Conservation (phyloP, 768 basidiomycete species). For the Dioszegia aurantiaca region DNA sequence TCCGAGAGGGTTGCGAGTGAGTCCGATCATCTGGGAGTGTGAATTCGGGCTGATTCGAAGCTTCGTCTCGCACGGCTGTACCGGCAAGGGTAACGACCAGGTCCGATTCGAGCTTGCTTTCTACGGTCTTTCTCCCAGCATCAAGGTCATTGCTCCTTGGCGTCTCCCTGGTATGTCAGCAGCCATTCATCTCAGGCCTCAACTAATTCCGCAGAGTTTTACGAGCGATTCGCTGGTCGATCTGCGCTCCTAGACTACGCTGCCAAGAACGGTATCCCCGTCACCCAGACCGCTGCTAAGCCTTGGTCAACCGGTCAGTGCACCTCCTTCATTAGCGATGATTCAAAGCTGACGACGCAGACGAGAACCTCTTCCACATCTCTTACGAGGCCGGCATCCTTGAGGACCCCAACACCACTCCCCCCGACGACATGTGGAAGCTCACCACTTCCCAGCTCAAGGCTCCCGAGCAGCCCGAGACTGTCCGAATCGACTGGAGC, state of each 20-base stretch:
- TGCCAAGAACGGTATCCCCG: constrained; percentile 80
- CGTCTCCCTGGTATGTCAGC: constrained; percentile 69
- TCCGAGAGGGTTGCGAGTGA: constrained; percentile 90
- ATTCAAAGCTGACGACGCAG: constrained; percentile 45
- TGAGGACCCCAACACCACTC: constrained; percentile 91
- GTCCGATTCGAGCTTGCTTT: constrained; percentile 99
- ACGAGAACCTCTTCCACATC: constrained; percentile 99
- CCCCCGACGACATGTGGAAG: constrained; percentile 98
- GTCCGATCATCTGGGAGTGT: constrained; percentile 41
- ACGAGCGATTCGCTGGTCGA: constrained; percentile 94
- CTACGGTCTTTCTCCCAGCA: constrained; percentile 95
- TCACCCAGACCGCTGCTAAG: constrained; percentile 90
- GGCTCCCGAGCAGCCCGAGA: constrained; percentile 75
- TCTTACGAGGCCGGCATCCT: constrained; percentile 99
- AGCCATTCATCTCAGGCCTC: not conserved
- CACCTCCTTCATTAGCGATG: no score
- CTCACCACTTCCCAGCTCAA: constrained; percentile 78
- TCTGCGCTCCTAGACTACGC: constrained; percentile 89
- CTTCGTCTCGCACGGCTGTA: constrained; percentile 96
- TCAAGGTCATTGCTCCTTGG: constrained; percentile 99
- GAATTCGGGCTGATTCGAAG: constrained; percentile 55
- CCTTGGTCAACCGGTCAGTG: constrained; percentile 82
- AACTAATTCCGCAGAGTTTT: constrained; percentile 71
- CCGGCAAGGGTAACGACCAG: constrained; percentile 99
- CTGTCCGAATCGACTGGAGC: constrained; percentile 79